Conservation (phyloP, 208 protist genomes). For the Trypanosoma caninum region DNA sequence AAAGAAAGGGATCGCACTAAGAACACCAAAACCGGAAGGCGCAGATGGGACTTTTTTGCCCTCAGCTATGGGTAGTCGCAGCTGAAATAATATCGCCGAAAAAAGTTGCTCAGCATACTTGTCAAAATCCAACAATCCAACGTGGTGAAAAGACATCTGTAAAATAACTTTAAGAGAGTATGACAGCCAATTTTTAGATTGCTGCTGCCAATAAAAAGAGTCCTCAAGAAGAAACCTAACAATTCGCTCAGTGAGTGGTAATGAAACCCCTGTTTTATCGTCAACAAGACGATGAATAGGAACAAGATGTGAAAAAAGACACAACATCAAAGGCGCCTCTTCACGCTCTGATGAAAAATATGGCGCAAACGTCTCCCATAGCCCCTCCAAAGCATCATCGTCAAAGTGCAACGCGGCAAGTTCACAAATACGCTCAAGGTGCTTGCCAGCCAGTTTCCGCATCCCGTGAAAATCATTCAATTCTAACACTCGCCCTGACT, state of each 20-base stretch:
- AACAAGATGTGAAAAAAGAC: constrained; percentile 28
- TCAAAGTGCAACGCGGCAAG: constrained; percentile 39
- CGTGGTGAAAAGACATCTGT: constrained; percentile 31
- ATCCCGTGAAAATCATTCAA: constrained; percentile 22
- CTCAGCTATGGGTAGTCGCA: constrained; percentile 36
- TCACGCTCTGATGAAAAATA: constrained; percentile 23
- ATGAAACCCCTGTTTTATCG: constrained; percentile 5
- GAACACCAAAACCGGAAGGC: constrained; percentile 7
- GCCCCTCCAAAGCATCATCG: constrained; percentile 32
- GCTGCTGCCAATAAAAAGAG: constrained; percentile 31
- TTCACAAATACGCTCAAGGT: constrained; percentile 23
- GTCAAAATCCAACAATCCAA: constrained; percentile 45
- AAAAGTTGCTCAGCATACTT: constrained; percentile 73
- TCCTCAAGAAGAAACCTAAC: constrained; percentile 54
- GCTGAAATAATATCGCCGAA: constrained; percentile 35
- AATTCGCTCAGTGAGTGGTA: constrained; percentile 27
- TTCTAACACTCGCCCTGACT: constrained; percentile 6
- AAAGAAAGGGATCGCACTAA: constrained; percentile 20
- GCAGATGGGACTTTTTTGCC: background rate
- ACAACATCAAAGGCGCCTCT: constrained; percentile 24
- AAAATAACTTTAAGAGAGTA: constrained; percentile 33
- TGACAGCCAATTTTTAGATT: constrained; percentile 29
- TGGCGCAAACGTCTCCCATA: constrained; percentile 51
- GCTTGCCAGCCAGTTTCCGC: constrained; percentile 5
- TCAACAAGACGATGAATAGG: constrained; percentile 23